Conservation (phyloP, 2,329 filamentous ascomycete genomes). For the Colletotrichum lini region DNA sequence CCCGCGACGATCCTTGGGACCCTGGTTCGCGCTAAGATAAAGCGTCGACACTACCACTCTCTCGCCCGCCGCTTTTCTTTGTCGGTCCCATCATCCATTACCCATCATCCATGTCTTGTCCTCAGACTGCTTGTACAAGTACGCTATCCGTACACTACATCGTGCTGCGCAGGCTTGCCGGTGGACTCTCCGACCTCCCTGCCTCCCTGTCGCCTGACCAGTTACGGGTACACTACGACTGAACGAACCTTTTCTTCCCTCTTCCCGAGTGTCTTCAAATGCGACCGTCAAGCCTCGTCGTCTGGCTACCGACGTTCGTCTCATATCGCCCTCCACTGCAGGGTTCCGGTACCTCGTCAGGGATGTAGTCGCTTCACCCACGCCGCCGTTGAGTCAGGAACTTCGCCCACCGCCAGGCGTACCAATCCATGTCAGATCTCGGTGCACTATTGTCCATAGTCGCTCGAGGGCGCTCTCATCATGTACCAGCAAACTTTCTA, state of each 20-base stretch:
- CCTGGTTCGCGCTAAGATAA: constrained; percentile 41
- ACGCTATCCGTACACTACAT: too few relatives aligned
- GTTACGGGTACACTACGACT: too few relatives aligned
- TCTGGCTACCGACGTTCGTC: constrained; percentile 38
- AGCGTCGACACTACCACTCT: constrained; percentile 11
- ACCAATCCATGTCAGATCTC: constrained; percentile 10
- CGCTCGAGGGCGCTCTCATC: background rate
- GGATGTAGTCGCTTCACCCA: constrained; percentile 2
- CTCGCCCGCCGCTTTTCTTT: constrained; percentile 7
- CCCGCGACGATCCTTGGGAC: constrained; percentile 39
- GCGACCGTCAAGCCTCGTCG: constrained; percentile 8
- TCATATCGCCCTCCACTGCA: constrained; percentile 20
- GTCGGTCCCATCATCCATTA: background rate
- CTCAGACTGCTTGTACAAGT: too few relatives aligned
- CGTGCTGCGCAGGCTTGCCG: too few relatives aligned
- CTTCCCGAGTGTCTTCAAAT: background rate
- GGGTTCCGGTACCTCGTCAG: constrained; percentile 8
- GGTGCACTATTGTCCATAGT: background rate
- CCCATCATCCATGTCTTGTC: too few relatives aligned
- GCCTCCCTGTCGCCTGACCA: constrained; percentile 9
- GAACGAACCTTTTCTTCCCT: background rate
- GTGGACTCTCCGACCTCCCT: background rate
- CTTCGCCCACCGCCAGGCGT: constrained; percentile 13
- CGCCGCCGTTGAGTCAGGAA: constrained; percentile 3
- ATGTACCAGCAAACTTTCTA: constrained; percentile 9